Evolutionary conservation across 352 stramenopile species (phyloP).

Genomic region (Globisporangium okanoganense): DNA sequence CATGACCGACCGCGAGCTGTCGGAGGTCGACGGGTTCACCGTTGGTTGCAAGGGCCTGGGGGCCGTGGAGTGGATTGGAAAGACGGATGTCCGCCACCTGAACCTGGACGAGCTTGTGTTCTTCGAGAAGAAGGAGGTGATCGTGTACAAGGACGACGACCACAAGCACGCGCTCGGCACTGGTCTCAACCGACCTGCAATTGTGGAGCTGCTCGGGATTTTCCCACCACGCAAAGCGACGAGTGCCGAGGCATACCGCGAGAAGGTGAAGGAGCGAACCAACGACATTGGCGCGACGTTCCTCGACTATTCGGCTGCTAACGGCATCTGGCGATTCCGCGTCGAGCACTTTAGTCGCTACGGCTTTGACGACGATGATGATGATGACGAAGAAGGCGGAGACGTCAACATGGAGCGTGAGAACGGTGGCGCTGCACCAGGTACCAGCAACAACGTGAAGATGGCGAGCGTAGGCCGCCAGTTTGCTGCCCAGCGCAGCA

Average conservation of each 20-base stretch:
- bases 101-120: conserved; percentile 75
- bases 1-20: conserved; percentile 71
- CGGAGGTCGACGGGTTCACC: conserved; percentile 68
- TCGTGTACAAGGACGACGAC: conserved; percentile 83
- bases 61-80: conserved; percentile 77
- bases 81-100: conserved; percentile 75
- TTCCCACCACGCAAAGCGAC: conserved; percentile 66
- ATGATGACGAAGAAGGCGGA: conserved; percentile 39
- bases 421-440: conserved; percentile 15
- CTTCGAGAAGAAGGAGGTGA: conserved; percentile 84
- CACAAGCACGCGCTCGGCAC: conserved; percentile 73
- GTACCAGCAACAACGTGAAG: conserved; percentile 19
- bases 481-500: conserved; percentile 9
- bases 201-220: conserved; percentile 75
- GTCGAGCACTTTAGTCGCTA: conserved; percentile 88
- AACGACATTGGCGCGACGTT: conserved; percentile 74
- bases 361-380: conserved; percentile 68
- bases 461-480: conserved; percentile 25
- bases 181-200: conserved; percentile 71
- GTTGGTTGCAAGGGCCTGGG: conserved; percentile 77
- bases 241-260: conserved; percentile 60
- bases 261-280: conserved; percentile 75
- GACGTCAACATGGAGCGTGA: conserved; percentile 30
- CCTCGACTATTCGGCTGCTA: conserved; percentile 69
- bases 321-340: conserved; percentile 80